Evolutionary conservation across 1,284 basidiomycete species (phyloP).

Genomic region (Trametes sp.): DNA sequence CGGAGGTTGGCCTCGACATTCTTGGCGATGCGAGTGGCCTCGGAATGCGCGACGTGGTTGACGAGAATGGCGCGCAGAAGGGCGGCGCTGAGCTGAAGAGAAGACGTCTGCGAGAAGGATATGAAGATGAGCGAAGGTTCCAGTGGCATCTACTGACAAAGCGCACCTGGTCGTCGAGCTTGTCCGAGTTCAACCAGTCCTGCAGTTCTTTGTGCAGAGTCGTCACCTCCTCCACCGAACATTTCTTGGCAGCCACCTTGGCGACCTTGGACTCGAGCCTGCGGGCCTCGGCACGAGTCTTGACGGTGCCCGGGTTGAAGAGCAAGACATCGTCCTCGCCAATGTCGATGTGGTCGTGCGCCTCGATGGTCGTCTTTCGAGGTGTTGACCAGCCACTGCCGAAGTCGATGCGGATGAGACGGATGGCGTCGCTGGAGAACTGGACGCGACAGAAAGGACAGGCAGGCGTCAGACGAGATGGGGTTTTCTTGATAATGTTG

Average conservation of each 20-base stretch:
- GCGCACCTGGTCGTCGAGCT: conserved; percentile 65
- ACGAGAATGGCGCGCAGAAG: conserved; percentile 80
- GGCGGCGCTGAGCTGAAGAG: conserved; percentile 60
- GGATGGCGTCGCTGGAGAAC: conserved; percentile 68
- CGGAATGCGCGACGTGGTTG: conserved; percentile 80
- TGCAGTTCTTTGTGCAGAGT: conserved; percentile 76
- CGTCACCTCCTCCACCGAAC: conserved; percentile 82
- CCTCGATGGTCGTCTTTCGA: conserved; percentile 57
- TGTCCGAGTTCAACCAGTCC: conserved; percentile 70
- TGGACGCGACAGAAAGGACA: conserved; percentile 84
- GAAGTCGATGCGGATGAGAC: conserved; percentile 81
- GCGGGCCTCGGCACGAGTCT: conserved; percentile 61
- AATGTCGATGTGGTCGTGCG: conserved; percentile 46
- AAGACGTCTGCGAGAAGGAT: conserved; percentile 54
- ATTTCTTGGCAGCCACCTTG: conserved; percentile 82
- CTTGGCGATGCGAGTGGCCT: conserved; percentile 71
- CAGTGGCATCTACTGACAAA: conserved; percentile 17
- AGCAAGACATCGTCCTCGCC: conserved; percentile 54
- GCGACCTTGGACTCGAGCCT: conserved; percentile 78
- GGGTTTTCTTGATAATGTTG: conserved; percentile 80
- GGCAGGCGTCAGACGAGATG: conserved; percentile 66
- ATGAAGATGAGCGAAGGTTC: conserved; percentile 20
- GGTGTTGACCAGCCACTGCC: conserved; percentile 69
- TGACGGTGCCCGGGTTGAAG: conserved; percentile 51
- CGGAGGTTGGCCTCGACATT: conserved; percentile 64